These are phyloP conservation scores for Piper betle DNA, from an alignment of 164 flowering plant genomes.

Conservation along the genomic window DNA sequence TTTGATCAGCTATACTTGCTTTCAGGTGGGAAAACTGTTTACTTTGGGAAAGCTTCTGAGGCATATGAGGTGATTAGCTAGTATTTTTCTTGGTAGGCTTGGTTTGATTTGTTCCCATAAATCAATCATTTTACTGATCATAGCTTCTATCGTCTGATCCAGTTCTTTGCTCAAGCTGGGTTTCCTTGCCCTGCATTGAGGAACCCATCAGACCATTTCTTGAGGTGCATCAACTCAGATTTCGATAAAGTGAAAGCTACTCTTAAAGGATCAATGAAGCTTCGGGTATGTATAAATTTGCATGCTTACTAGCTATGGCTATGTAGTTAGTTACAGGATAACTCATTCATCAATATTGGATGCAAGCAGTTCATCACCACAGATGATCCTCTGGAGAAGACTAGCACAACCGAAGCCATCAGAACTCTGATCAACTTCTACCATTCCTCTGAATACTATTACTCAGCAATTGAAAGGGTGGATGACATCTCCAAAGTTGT, in stretches of 20 bases:
- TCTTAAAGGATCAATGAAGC: conserved; percentile 82
- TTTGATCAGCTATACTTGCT: conserved; percentile 82
- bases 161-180: conserved; percentile 96
- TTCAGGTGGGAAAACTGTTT: conserved; percentile 78
- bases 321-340: not conserved
- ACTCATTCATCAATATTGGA: not conserved
- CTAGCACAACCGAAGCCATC: conserved; percentile 76
- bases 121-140: not conserved
- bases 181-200: conserved; percentile 94
- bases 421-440: conserved; percentile 46
- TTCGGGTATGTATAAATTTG: conserved; percentile 34
- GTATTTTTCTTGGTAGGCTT: not conserved
- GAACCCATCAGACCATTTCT: conserved; percentile 95
- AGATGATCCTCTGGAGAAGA: conserved; percentile 82
- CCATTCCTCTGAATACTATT: conserved; percentile 42
- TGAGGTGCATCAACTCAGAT: conserved; percentile 83
- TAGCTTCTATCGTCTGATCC: conserved; percentile 5
- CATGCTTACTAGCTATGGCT: not conserved
- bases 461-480: conserved; percentile 44
- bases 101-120: not conserved
- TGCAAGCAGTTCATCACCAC: conserved; percentile 45
- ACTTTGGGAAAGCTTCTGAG: conserved; percentile 84
- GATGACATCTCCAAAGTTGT: conserved; percentile 77
- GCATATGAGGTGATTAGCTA: conserved; percentile 50
- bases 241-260: conserved; percentile 95